Conservation (phyloP, 2,329 filamentous ascomycete genomes). For the Diplodia sapinea region DNA sequence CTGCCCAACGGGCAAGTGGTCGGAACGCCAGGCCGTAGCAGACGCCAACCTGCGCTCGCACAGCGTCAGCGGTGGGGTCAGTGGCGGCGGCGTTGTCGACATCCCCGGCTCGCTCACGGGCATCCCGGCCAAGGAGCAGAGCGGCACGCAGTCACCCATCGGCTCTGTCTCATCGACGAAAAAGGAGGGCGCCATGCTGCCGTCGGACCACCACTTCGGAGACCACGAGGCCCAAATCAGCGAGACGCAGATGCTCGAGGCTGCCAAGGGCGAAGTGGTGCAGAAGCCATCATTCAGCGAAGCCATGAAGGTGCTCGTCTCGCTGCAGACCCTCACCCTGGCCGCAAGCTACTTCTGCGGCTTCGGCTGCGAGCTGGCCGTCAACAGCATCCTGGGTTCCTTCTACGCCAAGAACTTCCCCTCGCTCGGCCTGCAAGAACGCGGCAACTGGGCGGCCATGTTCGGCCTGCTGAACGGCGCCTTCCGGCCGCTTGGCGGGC, state of each 20-base stretch:
- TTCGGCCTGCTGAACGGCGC: slow-evolving; percentile 76
- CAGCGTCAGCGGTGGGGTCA: slow-evolving; percentile 49
- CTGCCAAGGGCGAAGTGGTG: slow-evolving; percentile 65
- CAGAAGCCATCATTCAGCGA: slow-evolving; percentile 67
- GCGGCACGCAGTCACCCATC: slow-evolving; percentile 37
- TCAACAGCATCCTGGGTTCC: slow-evolving; percentile 65
- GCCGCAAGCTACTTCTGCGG: slow-evolving; percentile 64
- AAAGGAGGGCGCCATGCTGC: slow-evolving; percentile 39
- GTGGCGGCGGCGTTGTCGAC: slow-evolving; percentile 53
- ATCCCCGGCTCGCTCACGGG: slow-evolving; percentile 52
- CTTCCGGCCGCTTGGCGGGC: slow-evolving; percentile 70
- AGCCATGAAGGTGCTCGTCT: slow-evolving; percentile 65
- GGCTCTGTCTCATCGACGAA: slow-evolving; percentile 47
- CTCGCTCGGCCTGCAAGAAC: slow-evolving; percentile 59
- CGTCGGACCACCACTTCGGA: slow-evolving; percentile 37
- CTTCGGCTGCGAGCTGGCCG: slow-evolving; percentile 65
- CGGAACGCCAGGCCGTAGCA: slow-evolving; percentile 67
- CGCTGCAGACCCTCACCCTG: slow-evolving; percentile 61
- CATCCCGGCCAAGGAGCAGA: slow-evolving; percentile 52
- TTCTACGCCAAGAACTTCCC: slow-evolving; percentile 66
- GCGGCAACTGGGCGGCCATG: slow-evolving; percentile 70
- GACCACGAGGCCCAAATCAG: slow-evolving; percentile 57
- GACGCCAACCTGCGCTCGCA: slow-evolving; percentile 57
- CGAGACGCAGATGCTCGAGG: slow-evolving; percentile 60
- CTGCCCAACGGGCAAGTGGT: slow-evolving; percentile 82